Conservation (phyloP, 257 asterid genomes). For the Ballota nigra region DNA sequence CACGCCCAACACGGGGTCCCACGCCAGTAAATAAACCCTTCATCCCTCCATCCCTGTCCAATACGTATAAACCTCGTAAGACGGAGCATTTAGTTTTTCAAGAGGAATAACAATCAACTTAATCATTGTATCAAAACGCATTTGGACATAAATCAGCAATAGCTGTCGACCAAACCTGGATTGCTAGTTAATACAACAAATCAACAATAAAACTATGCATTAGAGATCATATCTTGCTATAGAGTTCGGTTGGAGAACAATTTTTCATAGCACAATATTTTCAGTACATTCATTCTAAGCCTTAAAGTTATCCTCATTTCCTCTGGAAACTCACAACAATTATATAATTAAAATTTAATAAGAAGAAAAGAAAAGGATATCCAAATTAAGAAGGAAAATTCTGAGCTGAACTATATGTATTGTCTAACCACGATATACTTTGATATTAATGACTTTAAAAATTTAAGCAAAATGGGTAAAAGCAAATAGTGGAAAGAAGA, state of each 20-base stretch:
- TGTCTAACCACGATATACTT: not conserved
- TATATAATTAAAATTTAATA: not conserved
- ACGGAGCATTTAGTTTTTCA: not conserved
- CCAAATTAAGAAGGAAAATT: not conserved
- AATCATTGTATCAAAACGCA: not conserved
- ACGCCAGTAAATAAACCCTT: conserved; percentile 92
- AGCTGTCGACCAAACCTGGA: not conserved
- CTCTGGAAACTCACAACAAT: not conserved
- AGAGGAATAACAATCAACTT: not conserved
- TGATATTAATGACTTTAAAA: not conserved
- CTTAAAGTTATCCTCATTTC: not conserved
- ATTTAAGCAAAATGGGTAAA: not conserved
- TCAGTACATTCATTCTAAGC: not conserved
- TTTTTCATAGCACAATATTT: no score
- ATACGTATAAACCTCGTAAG: not conserved
- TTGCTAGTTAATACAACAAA: not conserved
- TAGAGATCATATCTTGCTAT: not conserved
- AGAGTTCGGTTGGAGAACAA: no score
- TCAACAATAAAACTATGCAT: not conserved
- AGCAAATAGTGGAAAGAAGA: not conserved
- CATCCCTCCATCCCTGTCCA: conserved; percentile 78
- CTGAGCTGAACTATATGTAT: not conserved
- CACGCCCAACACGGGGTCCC: conserved; percentile 96
- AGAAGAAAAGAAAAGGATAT: not conserved
- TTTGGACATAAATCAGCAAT: not conserved